Conservation (phyloP, 2,329 filamentous ascomycete genomes). For the Diplocarpon rosae region DNA sequence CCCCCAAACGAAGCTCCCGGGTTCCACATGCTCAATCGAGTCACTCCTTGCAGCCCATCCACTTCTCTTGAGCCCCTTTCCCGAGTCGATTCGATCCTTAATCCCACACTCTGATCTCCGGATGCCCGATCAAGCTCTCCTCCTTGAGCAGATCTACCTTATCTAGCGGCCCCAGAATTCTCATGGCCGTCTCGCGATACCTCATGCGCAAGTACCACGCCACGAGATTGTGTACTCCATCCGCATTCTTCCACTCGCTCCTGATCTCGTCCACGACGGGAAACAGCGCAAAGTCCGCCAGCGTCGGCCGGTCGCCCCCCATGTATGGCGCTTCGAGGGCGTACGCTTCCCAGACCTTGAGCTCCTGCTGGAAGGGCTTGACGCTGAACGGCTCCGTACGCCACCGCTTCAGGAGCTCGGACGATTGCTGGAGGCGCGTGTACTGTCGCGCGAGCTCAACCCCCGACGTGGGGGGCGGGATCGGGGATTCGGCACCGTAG, state of each 20-base stretch:
- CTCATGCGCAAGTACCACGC: conserved; percentile 17
- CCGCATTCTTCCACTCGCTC: conserved; percentile 25
- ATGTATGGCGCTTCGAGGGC: conserved; percentile 30
- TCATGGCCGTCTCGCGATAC: conserved; percentile 12
- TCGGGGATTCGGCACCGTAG: conserved; percentile 28
- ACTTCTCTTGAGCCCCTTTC: background rate
- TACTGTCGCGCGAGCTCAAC: conserved; percentile 21
- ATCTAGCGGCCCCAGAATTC: conserved; percentile 8
- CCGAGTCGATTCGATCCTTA: background rate
- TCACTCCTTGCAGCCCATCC: background rate
- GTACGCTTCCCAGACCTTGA: conserved; percentile 19
- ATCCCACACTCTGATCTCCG: background rate
- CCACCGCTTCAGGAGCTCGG: conserved; percentile 18
- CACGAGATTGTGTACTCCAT: conserved; percentile 24
- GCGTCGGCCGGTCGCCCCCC: conserved; percentile 31
- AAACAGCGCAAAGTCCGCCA: conserved; percentile 48
- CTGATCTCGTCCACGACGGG: conserved; percentile 41
- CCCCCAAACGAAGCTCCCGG: no score
- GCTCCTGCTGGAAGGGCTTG: conserved; percentile 22
- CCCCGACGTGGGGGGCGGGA: conserved; percentile 1
- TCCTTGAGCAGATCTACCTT: background rate
- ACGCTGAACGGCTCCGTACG: conserved; percentile 13
- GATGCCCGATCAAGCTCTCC: background rate
- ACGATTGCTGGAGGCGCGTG: conserved; percentile 19
- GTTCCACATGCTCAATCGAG: no score